phyloP scores from a whole-genome alignment of 306 rosid species.

The Erythrophleum fordii region DNA sequence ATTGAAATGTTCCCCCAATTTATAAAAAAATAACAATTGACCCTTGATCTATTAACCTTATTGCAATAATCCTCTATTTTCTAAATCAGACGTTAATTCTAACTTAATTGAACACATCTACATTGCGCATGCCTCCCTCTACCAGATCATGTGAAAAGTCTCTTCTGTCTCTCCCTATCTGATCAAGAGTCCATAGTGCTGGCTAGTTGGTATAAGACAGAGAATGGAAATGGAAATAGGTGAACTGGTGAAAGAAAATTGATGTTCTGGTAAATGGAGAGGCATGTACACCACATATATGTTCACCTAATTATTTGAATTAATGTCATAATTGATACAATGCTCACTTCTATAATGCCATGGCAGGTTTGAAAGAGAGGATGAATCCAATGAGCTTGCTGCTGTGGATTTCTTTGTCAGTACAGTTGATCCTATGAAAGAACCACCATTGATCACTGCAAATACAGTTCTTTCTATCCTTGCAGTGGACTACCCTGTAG shows the following conservation, averaged over 20 bases:
- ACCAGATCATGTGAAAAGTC: not conserved
- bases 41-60: not conserved
- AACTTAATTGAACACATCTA: not conserved
- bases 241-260: not conserved
- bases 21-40: not conserved
- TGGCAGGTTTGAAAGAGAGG: conserved; percentile 93
- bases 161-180: not conserved
- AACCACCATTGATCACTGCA: conserved; percentile 93
- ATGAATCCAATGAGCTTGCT: conserved; percentile 79
- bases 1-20: not conserved
- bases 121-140: not conserved
- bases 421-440: conserved; percentile 97
- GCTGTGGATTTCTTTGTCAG: conserved; percentile 98
- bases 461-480: conserved; percentile 98
- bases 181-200: not conserved
- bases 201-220: not conserved
- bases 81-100: not conserved
- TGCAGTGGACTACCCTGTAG: conserved; percentile 94
- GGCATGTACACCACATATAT: not conserved
- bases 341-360: conserved; percentile 27
- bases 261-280: not conserved
- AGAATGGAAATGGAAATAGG: no score
- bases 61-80: not conserved
- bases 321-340: conserved; percentile 5
- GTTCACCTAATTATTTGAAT: not conserved